phyloP scores from a whole-genome alignment of 345 rosid genomes.

The Salix koriyanagi region DNA sequence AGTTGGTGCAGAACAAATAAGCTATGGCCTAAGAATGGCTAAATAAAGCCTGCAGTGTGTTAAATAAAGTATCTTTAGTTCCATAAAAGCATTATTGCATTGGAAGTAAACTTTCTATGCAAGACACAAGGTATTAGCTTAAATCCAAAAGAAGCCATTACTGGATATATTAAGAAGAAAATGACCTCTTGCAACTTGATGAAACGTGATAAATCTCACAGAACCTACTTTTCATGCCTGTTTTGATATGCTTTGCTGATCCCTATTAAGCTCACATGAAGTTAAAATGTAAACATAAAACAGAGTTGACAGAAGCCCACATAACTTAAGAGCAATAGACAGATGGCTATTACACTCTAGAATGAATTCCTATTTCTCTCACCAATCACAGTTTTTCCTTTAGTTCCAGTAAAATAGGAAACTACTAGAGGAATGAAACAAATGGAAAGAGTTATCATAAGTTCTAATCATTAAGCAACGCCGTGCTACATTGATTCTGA shows the following conservation, averaged over 20 bases:
- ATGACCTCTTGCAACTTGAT: not conserved
- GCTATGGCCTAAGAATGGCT: slow-evolving; percentile 1
- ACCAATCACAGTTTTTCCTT: not conserved
- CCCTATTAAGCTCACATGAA: not conserved
- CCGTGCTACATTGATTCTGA: not conserved
- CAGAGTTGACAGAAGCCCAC: not conserved
- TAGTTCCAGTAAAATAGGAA: not conserved
- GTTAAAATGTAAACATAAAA: not conserved
- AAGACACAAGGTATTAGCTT: not conserved
- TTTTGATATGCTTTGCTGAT: not conserved
- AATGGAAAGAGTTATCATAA: not conserved
- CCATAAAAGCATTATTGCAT: not conserved
- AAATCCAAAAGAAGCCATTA: not conserved
- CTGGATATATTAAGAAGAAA: not conserved
- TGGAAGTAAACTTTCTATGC: not conserved
- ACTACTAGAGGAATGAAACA: not conserved
- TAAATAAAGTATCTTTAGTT: slow-evolving; percentile 1
- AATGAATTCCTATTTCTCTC: not conserved
- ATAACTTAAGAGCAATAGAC: not conserved
- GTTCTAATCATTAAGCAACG: not conserved
- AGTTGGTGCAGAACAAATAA: slow-evolving; percentile 4
- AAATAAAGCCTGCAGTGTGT: slow-evolving; percentile 8
- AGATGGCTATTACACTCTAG: not conserved
- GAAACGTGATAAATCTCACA: not conserved
- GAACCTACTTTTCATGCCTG: not conserved